Base-by-base conservation (phyloP, 2,329 filamentous ascomycete species). In the Microdochium nivale region DNA sequence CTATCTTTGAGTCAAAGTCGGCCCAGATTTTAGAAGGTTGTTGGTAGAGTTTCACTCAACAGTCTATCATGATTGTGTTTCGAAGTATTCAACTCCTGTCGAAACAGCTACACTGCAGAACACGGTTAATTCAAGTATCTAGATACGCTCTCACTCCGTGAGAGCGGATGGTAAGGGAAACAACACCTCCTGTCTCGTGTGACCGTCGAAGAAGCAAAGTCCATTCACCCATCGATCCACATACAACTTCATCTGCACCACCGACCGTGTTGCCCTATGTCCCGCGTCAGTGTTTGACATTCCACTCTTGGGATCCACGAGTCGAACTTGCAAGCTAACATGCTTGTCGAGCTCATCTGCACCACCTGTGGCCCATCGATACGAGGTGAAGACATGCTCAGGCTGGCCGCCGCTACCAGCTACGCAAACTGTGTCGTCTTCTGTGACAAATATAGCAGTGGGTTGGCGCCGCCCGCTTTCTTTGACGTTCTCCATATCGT, bases 141-240 rank as follows among this genome's bases (percentile, higher is more conserved):
- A 30, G 27, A 11, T 30, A 5, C 27, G 27, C 27, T 44, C 32
- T 32, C 53, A 47, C 47, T 55, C 51, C 7, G 60, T 47, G 1
- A 64, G 56, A 10, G 58, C 58, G 25, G 56, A 32, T n/a, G 60
- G 62, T 58, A 59, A 62, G 24, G 62, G 62, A 33, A 64, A 63
- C 48, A 64, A 48, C 48, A 64, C 60, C 25, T 53, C 43, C 24
- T 53, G 55, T 19, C 48, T 50, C 11, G 54, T 50, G 9, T n/a
- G 30, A 3, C 51, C 52, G 2, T 53, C 56, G 25, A 50, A 56
- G 55, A 64, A 62, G 51, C 58, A 62, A 49, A 64, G 58, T 10
- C 62, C 62, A 49, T 63, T 63, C 23, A 63, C 52, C 62, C 62
- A 64, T 46, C 62, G 60, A 44, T 59, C 60, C 52, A 58, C 60